Evolutionary conservation across 1,284 basidiomycete genomes (phyloP).

Genomic region (Leccinum ponderosum): DNA sequence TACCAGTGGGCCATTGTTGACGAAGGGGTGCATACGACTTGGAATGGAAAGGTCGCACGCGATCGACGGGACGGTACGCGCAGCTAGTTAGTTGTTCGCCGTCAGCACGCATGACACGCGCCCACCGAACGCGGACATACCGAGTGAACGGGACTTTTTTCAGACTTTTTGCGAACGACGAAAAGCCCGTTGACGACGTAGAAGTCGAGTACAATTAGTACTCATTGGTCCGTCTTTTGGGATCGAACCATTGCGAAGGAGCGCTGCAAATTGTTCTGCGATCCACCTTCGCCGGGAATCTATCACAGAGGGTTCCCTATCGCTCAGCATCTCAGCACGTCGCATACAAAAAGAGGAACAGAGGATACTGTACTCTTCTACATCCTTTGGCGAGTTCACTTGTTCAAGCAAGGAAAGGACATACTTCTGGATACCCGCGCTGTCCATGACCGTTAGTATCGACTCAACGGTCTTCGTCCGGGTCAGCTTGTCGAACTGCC

Average conservation of each 20-base stretch:
- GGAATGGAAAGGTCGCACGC: too few relatives aligned
- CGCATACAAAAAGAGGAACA: background rate
- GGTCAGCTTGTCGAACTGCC: constrained; percentile 91
- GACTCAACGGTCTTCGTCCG: constrained; percentile 92
- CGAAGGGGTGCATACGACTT: too few relatives aligned
- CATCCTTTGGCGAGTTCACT: constrained; percentile 50
- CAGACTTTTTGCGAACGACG: constrained; percentile 69
- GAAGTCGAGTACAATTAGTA: constrained; percentile 70
- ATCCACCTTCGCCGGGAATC: constrained; percentile 76
- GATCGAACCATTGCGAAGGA: constrained; percentile 80
- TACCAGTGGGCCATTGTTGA: too few relatives aligned
- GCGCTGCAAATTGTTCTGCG: constrained; percentile 80
- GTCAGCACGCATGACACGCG: constrained; percentile 2
- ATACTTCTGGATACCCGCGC: constrained; percentile 77
- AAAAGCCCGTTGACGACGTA: constrained; percentile 85
- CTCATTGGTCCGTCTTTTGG: constrained; percentile 53
- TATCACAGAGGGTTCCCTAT: constrained; percentile 48
- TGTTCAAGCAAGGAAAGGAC: constrained; percentile 71
- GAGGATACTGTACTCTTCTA: constrained; percentile 39
- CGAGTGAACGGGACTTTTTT: constrained; percentile 60
- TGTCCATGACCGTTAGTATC: constrained; percentile 77
- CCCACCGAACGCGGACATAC: constrained; percentile 39
- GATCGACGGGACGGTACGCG: constrained; percentile 50
- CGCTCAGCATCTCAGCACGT: constrained; percentile 17
- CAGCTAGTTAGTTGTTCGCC: constrained; percentile 38